phyloP scores from a whole-genome alignment of 179 eudicot species.

The Patellifolia procumbens region DNA sequence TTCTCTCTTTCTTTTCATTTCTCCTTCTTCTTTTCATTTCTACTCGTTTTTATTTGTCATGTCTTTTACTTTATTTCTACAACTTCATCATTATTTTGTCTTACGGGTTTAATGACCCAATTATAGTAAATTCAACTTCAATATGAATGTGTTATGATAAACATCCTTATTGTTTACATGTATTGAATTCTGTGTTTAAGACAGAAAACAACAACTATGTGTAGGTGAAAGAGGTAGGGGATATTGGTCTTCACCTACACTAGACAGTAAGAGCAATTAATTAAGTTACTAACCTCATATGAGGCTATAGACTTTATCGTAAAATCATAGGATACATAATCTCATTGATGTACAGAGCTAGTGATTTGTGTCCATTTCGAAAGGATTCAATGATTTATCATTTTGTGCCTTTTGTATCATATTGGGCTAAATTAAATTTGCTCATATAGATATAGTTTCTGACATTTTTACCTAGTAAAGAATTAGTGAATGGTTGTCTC shows the following conservation, averaged over 20 bases:
- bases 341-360: neutral
- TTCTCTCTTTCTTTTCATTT: neutral
- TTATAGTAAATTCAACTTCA: neutral
- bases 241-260: neutral
- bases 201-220: no score
- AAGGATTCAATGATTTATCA: neutral
- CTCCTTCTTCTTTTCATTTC: neutral
- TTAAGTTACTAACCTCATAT: neutral
- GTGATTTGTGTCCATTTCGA: neutral
- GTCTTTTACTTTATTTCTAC: neutral
- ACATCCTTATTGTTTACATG: no score
- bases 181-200: no score
- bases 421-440: neutral
- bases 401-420: neutral
- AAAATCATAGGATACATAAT: neutral
- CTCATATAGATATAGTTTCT: neutral
- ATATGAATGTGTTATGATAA: neutral
- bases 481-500: neutral
- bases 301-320: no score
- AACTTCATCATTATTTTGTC: neutral
- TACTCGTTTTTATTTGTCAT: neutral
- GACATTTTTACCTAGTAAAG: no score
- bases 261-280: neutral
- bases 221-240: neutral
- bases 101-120: neutral